Evolutionary conservation across 768 basidiomycete genomes (phyloP).

Genomic region (Plicaturopsis crispa): DNA sequence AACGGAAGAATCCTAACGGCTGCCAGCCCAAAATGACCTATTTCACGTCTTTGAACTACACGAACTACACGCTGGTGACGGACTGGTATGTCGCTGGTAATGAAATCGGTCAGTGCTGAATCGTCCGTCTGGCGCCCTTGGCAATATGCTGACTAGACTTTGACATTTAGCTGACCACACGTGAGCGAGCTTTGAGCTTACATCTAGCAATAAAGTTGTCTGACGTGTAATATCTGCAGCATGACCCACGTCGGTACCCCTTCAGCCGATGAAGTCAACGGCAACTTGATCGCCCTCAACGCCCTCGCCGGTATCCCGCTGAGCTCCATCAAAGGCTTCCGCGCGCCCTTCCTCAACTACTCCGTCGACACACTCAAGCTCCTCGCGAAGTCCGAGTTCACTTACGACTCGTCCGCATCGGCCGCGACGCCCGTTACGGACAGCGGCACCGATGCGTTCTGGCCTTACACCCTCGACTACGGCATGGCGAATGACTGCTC

Average conservation of each 20-base stretch:
- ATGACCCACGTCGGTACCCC: conserved; percentile 75
- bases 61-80: conserved; percentile 70
- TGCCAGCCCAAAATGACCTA: conserved; percentile 74
- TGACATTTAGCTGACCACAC: conserved; percentile 75
- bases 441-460: conserved; percentile 63
- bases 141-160: too few species aligned
- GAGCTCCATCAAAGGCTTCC: conserved; percentile 58
- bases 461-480: conserved; percentile 79
- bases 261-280: conserved; percentile 59
- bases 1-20: conserved; percentile 71
- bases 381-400: conserved; percentile 50
- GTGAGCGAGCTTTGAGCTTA: conserved; percentile 27
- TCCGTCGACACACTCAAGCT: conserved; percentile 51
- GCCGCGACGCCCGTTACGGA: conserved; percentile 62
- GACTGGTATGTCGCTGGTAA: conserved; percentile 81
- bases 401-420: conserved; percentile 62
- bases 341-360: conserved; percentile 71
- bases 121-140: too few species aligned
- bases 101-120: too few species aligned
- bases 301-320: conserved; percentile 73
- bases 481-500: conserved; percentile 78
- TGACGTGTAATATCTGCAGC: conserved; percentile 21
- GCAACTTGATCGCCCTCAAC: conserved; percentile 74
- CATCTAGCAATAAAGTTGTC: neutral
- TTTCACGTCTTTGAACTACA: conserved; percentile 63